Conservation (phyloP, 805 yeast genomes). For the Cephaloascus albidus region DNA sequence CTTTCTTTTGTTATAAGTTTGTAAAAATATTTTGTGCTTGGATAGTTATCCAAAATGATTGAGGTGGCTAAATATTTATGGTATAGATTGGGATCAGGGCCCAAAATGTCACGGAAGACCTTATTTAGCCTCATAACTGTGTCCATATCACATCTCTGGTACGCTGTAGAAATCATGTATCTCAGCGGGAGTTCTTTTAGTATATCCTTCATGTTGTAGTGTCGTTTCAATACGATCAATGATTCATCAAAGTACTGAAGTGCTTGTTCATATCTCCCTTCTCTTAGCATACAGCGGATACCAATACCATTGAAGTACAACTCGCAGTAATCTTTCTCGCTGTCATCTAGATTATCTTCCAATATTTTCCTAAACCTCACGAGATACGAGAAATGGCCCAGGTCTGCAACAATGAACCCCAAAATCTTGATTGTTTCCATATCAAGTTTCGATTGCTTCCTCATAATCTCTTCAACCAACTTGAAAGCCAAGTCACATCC, state of each 20-base stretch:
- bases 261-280: not conserved
- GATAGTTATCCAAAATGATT: not conserved
- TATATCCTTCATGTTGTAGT: not conserved
- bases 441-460: too few relatives aligned
- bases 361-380: not conserved
- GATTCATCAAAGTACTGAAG: not conserved
- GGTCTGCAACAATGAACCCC: not conserved
- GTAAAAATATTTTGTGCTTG: not conserved
- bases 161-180: not conserved
- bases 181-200: not conserved
- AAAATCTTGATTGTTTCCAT: not conserved
- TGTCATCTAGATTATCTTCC: too few relatives aligned
- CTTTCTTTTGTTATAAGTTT: too few relatives aligned
- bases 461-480: not conserved
- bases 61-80: not conserved
- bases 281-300: not conserved
- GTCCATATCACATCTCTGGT: not conserved
- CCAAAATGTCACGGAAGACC: too few relatives aligned
- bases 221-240: too few relatives aligned
- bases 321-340: too few relatives aligned
- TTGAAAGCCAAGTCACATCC: not conserved
- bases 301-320: not conserved
- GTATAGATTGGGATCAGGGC: too few relatives aligned
- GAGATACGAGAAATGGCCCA: not conserved
- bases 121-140: not conserved